phyloP scores from a whole-genome alignment of 345 rosid genomes.

The Melastoma malabathricum region DNA sequence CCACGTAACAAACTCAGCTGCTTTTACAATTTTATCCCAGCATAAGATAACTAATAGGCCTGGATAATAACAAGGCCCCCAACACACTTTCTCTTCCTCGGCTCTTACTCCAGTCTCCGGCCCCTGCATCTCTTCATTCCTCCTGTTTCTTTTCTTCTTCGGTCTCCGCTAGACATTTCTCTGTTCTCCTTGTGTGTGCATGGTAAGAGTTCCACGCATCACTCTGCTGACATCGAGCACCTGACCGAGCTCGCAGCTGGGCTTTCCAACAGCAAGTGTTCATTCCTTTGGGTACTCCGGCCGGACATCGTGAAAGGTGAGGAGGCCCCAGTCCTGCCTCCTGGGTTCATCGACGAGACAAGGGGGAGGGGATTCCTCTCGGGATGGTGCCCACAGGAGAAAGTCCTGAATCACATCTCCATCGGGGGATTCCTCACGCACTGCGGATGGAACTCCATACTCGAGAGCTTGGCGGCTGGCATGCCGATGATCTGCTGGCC shows the following conservation, averaged over 20 bases:
- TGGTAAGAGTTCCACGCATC: too few species aligned
- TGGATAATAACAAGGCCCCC: too few species aligned
- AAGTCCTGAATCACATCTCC: conserved; percentile 10
- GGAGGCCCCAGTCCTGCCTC: not conserved
- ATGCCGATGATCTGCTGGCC: conserved; percentile 19
- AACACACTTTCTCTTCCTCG: too few species aligned
- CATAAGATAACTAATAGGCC: too few species aligned
- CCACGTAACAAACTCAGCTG: too few species aligned
- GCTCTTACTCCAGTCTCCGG: too few species aligned
- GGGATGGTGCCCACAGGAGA: conserved; percentile 13
- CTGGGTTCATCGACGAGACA: conserved; percentile 5
- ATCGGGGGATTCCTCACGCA: conserved; percentile 15
- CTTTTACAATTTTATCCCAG: too few species aligned
- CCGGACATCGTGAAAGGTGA: conserved; percentile 8
- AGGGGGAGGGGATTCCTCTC: conserved; percentile 5
- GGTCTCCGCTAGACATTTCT: too few species aligned
- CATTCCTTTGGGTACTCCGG: conserved; percentile 15
- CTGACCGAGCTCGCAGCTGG: conserved; percentile 14
- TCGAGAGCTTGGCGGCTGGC: conserved; percentile 11
- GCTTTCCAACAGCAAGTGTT: conserved; percentile 7
- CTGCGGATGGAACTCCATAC: conserved; percentile 17
- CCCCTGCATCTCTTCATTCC: too few species aligned
- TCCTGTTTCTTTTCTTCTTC: too few species aligned
- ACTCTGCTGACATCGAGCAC: conserved; percentile 2
- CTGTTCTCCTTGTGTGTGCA: too few species aligned